Evolutionary conservation across 345 rosid species (phyloP), one percentile per base, ranked within the genome.

Genomic region (Turnera subulata): DNA sequence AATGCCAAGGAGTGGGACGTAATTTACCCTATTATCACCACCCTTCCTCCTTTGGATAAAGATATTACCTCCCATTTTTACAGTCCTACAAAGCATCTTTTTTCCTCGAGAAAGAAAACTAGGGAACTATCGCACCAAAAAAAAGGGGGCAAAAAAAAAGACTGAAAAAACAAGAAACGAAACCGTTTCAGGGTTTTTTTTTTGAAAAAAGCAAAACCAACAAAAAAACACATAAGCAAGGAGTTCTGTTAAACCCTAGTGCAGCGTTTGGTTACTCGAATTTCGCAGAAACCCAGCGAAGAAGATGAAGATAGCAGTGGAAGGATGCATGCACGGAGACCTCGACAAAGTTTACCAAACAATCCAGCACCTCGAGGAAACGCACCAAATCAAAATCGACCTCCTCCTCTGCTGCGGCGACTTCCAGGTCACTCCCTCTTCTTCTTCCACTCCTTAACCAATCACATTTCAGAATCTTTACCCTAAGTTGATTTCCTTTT

Each of bases 321-420:
- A 92, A 78, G 98, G 98, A 19, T 92, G 98, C 65, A 89, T 92
- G 91, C 99, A 93, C 32, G 99, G 99, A 39, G 99, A 85, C 64
- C 84, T 89, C 1, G 99, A 93, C 64, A 81, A 67, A 45, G 97
- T 93, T 13, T 93, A 82, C 74, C 68, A 50, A 11, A 93, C 99
- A 5, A 74, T 93, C 10, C 69, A 73, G 56, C 74, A 69, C 72
- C 67, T 80, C 13, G 88, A 89, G 66, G 73, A 59, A 42, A 58
- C 68, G 58, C 74, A 82, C 64, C 52, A 66, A 62, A 83, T 79
- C 64, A 85, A 87, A 76, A 70, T 93, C 77, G 96, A 93, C 73
- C 91, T 93, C 64, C 97, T 93, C 52, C 84, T 89, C 69, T 89
- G 96, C 67, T 93, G 97, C 67, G 96, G 99, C 54, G 99, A 93